Evolutionary conservation across 306 rosid genomes (phyloP), one percentile per base, ranked within the genome.

Genomic region (Dalbergia cochinchinensis): DNA sequence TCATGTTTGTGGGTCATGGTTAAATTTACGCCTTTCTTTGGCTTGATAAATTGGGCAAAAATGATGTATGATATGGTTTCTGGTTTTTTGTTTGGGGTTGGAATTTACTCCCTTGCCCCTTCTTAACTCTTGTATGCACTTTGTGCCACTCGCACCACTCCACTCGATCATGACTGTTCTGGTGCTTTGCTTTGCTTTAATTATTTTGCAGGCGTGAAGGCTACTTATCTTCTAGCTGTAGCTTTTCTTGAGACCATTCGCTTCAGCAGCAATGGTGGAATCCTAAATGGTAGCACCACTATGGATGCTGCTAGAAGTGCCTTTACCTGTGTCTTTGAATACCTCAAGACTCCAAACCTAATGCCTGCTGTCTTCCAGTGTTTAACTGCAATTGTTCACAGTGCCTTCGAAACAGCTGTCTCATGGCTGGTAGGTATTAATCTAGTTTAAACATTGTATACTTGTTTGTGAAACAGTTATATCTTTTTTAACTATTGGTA

Each of bases 171-270:
- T 78, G 76, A 71, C 48, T 14, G 19, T 50, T 53, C 51, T 60
- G 76, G 13, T 76, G 65, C 19, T 72, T 66, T 68, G 39, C 54
- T 67, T 62, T 59, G 68, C 68, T 65, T 70, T 62, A 35, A 64
- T 66, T 69, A 66, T 47, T 73, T 82, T 89, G 81, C 78, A 95
- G 99, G 97, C n/a, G 99, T 95, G 78, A 95, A 95, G 85, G 97
- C 99, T 74, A 95, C 99, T 13, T 95, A 95, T 88, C 99, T 95
- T 85, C 99, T 95, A 76, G 99, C 99, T 0, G 99, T 95, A 77
- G 96, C 98, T 80, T 92, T 93, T 82, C 87, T 92, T 65, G 99
- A 95, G 91, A 95, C 91, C 65, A 95, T 92, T 61, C 98, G 99
- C 81, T 95, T 95, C 84, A 88, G 92, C 87, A 92, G 99, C 84